Percentiles rank a stretch among this genome's conserved stretches.
These are phyloP conservation scores for Monilinia laxa DNA, from an alignment of 2,329 filamentous ascomycete species.

Conservation along the genomic window DNA sequence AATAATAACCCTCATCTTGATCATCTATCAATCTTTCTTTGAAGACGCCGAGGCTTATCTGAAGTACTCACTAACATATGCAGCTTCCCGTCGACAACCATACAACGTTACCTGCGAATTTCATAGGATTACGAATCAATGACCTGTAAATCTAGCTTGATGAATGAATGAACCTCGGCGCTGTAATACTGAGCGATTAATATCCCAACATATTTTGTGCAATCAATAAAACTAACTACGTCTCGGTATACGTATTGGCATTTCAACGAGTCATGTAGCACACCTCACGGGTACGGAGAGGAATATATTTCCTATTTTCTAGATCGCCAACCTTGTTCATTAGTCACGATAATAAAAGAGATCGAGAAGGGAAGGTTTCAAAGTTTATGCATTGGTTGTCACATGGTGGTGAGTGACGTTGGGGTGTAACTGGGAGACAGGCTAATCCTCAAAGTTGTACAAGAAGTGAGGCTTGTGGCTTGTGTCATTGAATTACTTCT, in stretches of 20 bases:
- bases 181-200: neutral
- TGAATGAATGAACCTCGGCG: neutral
- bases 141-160: neutral
- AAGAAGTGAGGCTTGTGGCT: neutral
- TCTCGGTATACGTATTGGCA: neutral
- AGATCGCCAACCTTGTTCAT: neutral
- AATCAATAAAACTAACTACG: neutral
- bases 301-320: neutral
- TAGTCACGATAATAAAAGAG: neutral
- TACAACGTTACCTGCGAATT: neutral
- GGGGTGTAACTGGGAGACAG: neutral
- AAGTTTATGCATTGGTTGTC: neutral
- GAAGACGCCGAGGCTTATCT: neutral
- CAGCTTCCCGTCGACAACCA: neutral
- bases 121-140: neutral
- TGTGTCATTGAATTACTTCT: neutral
- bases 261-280: neutral
- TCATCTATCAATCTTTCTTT: neutral
- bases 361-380: neutral
- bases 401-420: neutral
- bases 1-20: conserved; percentile 4
- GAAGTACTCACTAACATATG: neutral
- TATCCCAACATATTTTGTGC: neutral
- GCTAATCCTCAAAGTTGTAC: neutral
- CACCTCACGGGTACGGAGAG: neutral